A percentile compares a stretch with the other conserved stretches of the same genome.
Conservation (phyloP, 768 basidiomycete genomes). For the Psilocybe cubensis region DNA sequence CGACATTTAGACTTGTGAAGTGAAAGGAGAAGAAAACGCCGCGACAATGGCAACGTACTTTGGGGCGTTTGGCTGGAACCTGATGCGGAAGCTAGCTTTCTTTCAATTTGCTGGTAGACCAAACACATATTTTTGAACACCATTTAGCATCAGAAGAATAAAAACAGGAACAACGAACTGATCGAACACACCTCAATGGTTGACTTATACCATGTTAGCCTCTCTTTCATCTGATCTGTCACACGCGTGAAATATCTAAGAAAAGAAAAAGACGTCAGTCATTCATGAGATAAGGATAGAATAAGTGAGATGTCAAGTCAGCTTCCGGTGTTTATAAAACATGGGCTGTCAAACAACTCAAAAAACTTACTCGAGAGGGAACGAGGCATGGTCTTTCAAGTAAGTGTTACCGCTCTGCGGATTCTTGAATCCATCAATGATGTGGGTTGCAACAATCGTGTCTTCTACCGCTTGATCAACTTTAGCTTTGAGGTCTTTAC, state of each 20-base stretch:
- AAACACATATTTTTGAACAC: slow-evolving; percentile 3
- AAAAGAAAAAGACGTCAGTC: slow-evolving; percentile 1
- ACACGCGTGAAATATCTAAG: slow-evolving; percentile 73
- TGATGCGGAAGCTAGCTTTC: slow-evolving; percentile 72
- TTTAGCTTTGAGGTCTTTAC: slow-evolving; percentile 73
- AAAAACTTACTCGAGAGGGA: slow-evolving; percentile 75
- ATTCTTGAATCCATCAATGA: slow-evolving; percentile 79
- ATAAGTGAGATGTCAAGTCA: not conserved
- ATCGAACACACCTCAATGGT: slow-evolving; percentile 76
- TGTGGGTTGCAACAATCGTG: slow-evolving; percentile 74
- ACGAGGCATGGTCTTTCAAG: slow-evolving; percentile 79
- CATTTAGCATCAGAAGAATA: not conserved
- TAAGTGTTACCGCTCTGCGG: slow-evolving; percentile 72
- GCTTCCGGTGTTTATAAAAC: not conserved
- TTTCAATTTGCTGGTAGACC: slow-evolving; percentile 78
- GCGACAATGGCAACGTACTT: slow-evolving; percentile 41
- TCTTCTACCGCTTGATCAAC: slow-evolving; percentile 82
- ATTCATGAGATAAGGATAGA: no score
- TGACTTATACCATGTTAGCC: slow-evolving; percentile 76
- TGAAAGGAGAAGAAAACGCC: no score
- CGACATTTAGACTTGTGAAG: no score
- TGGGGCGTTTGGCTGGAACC: slow-evolving; percentile 77
- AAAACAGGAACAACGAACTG: slow-evolving; percentile 1
- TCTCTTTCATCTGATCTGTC: slow-evolving; percentile 71
- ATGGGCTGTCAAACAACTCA: slow-evolving; percentile 31